phyloP scores from a whole-genome alignment of 2,329 filamentous ascomycete genomes.

The Trichoderma hamatum region DNA sequence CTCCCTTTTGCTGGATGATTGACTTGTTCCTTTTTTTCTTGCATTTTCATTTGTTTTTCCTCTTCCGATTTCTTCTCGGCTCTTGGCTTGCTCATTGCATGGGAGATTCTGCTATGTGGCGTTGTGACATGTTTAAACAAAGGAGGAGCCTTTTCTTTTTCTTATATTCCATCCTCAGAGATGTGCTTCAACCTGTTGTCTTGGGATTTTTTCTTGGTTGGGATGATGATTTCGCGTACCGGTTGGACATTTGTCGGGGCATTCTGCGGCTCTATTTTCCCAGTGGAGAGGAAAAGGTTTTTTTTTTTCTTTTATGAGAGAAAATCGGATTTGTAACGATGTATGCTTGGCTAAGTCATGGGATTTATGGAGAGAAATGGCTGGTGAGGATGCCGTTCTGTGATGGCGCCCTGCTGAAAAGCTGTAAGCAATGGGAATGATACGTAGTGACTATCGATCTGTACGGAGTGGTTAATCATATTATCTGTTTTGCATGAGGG shows the following conservation, averaged over 20 bases:
- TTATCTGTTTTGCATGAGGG: neutral
- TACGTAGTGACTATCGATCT: neutral
- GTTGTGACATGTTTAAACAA: constrained; percentile 23
- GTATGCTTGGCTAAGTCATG: constrained; percentile 10
- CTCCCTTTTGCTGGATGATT: neutral
- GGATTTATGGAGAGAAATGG: neutral
- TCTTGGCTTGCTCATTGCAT: constrained; percentile 22
- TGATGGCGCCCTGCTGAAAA: constrained; percentile 5
- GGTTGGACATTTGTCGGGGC: constrained; percentile 29
- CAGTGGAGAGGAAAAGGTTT: neutral
- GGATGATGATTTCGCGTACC: constrained; percentile 15
- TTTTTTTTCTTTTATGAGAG: neutral
- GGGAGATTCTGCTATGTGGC: constrained; percentile 15
- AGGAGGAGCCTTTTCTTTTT: constrained; percentile 15
- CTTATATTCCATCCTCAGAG: neutral
- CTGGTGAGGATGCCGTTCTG: neutral
- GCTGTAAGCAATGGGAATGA: neutral
- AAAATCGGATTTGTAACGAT: constrained; percentile 25
- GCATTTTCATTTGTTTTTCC: neutral
- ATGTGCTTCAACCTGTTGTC: neutral
- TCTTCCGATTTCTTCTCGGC: neutral
- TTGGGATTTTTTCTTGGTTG: constrained; percentile 4
- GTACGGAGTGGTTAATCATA: constrained; percentile 11
- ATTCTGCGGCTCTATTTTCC: neutral
- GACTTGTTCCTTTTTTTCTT: neutral